Base-by-base conservation (phyloP, 352 stramenopile species). In the Pythium brassicae region DNA sequence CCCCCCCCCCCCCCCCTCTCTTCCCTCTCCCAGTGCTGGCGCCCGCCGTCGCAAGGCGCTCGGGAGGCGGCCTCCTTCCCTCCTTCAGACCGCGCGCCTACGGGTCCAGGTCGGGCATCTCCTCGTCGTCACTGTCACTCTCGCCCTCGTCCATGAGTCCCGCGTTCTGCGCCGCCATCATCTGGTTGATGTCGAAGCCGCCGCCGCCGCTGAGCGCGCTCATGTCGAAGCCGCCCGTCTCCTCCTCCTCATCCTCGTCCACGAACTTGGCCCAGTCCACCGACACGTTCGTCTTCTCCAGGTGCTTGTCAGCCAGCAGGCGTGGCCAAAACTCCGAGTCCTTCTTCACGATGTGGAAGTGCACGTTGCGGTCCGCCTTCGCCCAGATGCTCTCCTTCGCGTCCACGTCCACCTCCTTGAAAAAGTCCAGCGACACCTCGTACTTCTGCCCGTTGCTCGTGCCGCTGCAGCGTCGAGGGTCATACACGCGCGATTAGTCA, bases 181-280 rank as follows among this genome's bases (percentile, higher is more conserved):
- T 91, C 62, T 96, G 86, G 67, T 94, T 96, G 64, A 96, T 98
- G 73, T 98, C 95, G 65, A 98, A 98, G 63, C 92, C 93, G 44
- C 79, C 87, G 48, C 77, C 86, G 60, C 83, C 86, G 62, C 77
- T 87, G 47, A 94, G 79, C 61, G 86, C 86, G 61, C 77, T 92
- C 76, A 93, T 87, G 65, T 95, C 86, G 58, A 95, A 94, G 63
- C 83, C 81, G 23, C 63, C 69, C 59, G 89, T 72, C 53, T 95
- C 92, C 23, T 96, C 89, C 55, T 98, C 92, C 44, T 98, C 95
- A 68, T 98, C 95, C 71, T 98, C 94, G 68, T 98, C 95, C 40
- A 98, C 92, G 69, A 97, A 98, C 69, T 96, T 95, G 83, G 92
- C 86, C 95, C 95, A 98, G 75, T 98, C 95, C 66, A 97, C 86